Base-by-base conservation (phyloP, 2,329 filamentous ascomycete genomes). In the Aspergillus bombycis region DNA sequence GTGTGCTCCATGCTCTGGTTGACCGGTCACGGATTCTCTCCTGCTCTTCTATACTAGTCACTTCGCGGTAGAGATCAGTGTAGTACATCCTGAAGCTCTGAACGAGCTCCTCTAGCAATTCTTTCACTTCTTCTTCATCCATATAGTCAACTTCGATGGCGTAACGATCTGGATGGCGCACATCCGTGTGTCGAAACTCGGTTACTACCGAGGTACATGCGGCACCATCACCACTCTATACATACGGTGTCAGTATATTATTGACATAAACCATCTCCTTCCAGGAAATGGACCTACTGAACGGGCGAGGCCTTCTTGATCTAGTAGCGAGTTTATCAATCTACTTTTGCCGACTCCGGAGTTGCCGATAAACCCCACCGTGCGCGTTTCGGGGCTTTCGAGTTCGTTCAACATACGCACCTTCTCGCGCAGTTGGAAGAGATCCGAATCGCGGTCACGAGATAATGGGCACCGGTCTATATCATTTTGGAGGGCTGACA, bases 201-300 rank as follows among this genome's bases (percentile, higher is more conserved):
- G 67, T 68, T 7, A 68, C 65, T 10, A 71, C 65, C 12, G 58
- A 66, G 7, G 69, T 71, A 48, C 68, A 71, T 28, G 69, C 69
- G 1, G 36, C 12, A 3, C 62, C 66, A 53, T 60, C 61, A 26
- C 63, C 59, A 28, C 58, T 64, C 69, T 70, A 48, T n/a, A 10
- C 12, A 38, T 34, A 28, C 8, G 19, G 19, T 38, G 41, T 50
- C 9, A 50, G 46, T 14, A 10, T 10, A 26, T 50, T 19, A 30
- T 28, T 19, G 16, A 19, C 16, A 28, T 10, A 30, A 30, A 4
- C 8, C 14, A 16, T 28, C 6, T 19, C 14, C 16, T 28, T 4
- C 8, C 7, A n/a, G 9, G 26, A 7, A 19, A 1, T 21, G 36
- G 10, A 26, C 34, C 28, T 53, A 62, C 60, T 30, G 60, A 62